A percentile compares a stretch with the other conserved stretches of the same genome.
phyloP scores from a whole-genome alignment of 192 early-diverging fungal species.

The Endogone sp. region DNA sequence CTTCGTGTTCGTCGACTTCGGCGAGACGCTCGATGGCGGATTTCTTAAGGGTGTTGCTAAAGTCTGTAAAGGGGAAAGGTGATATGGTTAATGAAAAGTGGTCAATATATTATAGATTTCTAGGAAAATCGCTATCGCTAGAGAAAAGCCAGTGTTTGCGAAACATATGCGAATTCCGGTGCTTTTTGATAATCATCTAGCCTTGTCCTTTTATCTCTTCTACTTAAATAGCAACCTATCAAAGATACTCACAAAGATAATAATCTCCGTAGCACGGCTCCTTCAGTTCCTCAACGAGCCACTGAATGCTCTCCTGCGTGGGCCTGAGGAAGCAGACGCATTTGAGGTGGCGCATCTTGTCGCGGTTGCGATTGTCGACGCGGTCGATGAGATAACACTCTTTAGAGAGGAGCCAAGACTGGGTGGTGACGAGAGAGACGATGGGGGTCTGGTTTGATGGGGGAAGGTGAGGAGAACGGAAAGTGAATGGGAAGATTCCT shows the following conservation, averaged over 20 bases:
- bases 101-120: too few species aligned
- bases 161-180: too few species aligned
- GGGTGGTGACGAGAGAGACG: constrained; percentile 90
- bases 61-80: constrained; percentile 50
- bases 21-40: constrained; percentile 88
- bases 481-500: background rate
- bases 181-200: too few species aligned
- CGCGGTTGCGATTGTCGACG: constrained; percentile 79
- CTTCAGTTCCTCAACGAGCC: constrained; percentile 84
- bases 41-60: constrained; percentile 92
- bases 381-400: constrained; percentile 95
- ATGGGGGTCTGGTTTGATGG: constrained; percentile 74
- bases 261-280: constrained; percentile 95
- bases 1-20: constrained; percentile 92
- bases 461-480: constrained; percentile 1
- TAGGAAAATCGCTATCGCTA: too few species aligned
- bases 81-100: too few species aligned
- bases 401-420: constrained; percentile 85
- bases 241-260: constrained; percentile 71
- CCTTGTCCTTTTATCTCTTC: background rate
- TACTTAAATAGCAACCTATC: background rate
- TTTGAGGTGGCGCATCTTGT: constrained; percentile 93
- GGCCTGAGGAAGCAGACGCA: constrained; percentile 92
- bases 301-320: constrained; percentile 78
- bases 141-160: too few species aligned